Evolutionary conservation across 169 alveolate genomes (phyloP).

Genomic region (Eimeria sp.): DNA sequence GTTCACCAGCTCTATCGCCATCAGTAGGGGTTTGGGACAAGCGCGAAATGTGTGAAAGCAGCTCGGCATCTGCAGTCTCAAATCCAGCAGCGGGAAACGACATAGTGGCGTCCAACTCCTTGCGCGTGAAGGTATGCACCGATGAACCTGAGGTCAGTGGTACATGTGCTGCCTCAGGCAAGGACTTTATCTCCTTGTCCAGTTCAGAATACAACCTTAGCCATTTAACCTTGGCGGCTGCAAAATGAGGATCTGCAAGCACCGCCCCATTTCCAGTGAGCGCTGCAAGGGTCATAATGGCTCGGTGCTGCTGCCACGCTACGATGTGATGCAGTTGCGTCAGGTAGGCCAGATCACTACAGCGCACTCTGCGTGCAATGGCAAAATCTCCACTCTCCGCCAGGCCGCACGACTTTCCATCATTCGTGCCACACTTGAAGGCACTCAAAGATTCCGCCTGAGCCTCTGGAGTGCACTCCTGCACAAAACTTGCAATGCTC

Average conservation of each 20-base stretch:
- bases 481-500: slow-evolving; percentile 69
- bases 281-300: slow-evolving; percentile 42
- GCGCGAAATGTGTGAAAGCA: slow-evolving; percentile 2
- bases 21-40: background rate
- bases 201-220: slow-evolving; percentile 41
- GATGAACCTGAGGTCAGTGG: slow-evolving; percentile 1
- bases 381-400: background rate
- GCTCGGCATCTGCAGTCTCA: slow-evolving; percentile 40
- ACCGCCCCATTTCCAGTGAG: slow-evolving; percentile 47
- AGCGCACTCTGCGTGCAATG: slow-evolving; percentile 49
- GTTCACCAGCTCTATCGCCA: background rate
- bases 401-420: slow-evolving; percentile 24
- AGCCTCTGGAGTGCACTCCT: slow-evolving; percentile 34
- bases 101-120: background rate
- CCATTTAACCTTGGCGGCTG: slow-evolving; percentile 31
- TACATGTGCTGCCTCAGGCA: slow-evolving; percentile 46
- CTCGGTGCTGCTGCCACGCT: slow-evolving; percentile 80
- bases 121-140: background rate
- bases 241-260: slow-evolving; percentile 63
- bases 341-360: slow-evolving; percentile 63
- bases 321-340: slow-evolving; percentile 75
- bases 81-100: slow-evolving; percentile 13
- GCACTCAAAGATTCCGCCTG: background rate
- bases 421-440: slow-evolving; percentile 2
- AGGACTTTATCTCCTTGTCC: slow-evolving; percentile 51